Conservation (phyloP, 2,329 filamentous ascomycete species). For the Fusarium guadeloupense region DNA sequence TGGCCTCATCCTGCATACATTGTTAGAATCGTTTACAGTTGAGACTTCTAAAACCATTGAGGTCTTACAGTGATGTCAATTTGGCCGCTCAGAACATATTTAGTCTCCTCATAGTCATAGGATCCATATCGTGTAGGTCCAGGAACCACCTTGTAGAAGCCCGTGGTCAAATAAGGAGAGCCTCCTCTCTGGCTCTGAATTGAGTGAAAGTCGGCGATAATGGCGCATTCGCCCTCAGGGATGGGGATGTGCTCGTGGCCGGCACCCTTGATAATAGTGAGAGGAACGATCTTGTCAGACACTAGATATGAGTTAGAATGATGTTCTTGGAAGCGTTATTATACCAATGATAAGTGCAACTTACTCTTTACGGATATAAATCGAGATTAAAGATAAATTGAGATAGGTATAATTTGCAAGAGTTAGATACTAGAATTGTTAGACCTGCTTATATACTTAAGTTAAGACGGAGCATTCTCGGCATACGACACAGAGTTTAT, state of each 20-base stretch:
- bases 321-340: background rate
- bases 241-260: slow-evolving; percentile 30
- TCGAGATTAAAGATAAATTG: background rate
- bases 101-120: slow-evolving; percentile 31
- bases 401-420: background rate
- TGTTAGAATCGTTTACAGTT: background rate
- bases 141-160: slow-evolving; percentile 28
- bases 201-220: slow-evolving; percentile 28
- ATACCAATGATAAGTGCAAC: background rate
- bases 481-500: background rate
- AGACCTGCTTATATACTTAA: slow-evolving; percentile 3
- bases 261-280: slow-evolving; percentile 31
- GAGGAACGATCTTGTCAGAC: slow-evolving; percentile 32
- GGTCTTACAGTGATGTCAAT: slow-evolving; percentile 21
- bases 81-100: slow-evolving; percentile 29
- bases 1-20: slow-evolving; percentile 20
- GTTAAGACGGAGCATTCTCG: slow-evolving; percentile 6
- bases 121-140: slow-evolving; percentile 27
- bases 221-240: slow-evolving; percentile 19
- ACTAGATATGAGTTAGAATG: slow-evolving; percentile 4
- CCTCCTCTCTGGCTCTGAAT: slow-evolving; percentile 9
- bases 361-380: background rate
- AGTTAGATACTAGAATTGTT: background rate
- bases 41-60: background rate
- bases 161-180: slow-evolving; percentile 20